phyloP scores from a whole-genome alignment of 352 stramenopile genomes.

The Phytophthora syringae region DNA sequence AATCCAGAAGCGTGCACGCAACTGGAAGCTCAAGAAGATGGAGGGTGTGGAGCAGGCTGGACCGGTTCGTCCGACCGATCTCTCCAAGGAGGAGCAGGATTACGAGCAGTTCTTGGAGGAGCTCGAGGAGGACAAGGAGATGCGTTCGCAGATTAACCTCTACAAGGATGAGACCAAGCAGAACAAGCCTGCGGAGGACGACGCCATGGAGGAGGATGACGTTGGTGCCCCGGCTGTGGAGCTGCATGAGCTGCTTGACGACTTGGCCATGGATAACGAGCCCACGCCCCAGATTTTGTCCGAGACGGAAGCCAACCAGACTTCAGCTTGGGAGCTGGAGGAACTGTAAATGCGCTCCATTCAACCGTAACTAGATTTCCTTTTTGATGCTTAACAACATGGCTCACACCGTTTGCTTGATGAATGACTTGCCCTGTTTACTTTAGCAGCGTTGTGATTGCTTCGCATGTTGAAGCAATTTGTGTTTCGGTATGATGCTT shows the following conservation, averaged over 20 bases:
- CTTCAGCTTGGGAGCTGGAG: slow-evolving; percentile 77
- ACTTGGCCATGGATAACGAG: slow-evolving; percentile 73
- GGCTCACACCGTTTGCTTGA: slow-evolving; percentile 18
- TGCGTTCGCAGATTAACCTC: slow-evolving; percentile 97
- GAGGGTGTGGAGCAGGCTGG: slow-evolving; percentile 91
- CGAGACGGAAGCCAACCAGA: slow-evolving; percentile 65
- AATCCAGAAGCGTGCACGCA: slow-evolving; percentile 88
- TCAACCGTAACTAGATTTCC: slow-evolving; percentile 36
- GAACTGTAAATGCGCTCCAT: slow-evolving; percentile 67
- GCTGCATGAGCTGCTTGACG: slow-evolving; percentile 82
- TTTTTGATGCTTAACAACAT: slow-evolving; percentile 31
- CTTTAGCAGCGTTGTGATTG: background rate
- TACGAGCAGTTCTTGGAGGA: slow-evolving; percentile 99
- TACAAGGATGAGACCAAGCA: slow-evolving; percentile 91
- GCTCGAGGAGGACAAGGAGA: slow-evolving; percentile 97
- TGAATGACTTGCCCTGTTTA: background rate
- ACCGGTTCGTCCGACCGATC: slow-evolving; percentile 78
- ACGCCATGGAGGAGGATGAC: slow-evolving; percentile 65
- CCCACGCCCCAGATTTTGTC: slow-evolving; percentile 60
- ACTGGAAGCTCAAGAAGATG: slow-evolving; percentile 97
- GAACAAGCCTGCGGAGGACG: slow-evolving; percentile 24
- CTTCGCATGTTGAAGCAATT: background rate
- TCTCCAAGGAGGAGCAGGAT: slow-evolving; percentile 93
- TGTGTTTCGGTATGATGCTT: no score
- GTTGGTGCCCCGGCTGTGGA: slow-evolving; percentile 56